Evolutionary conservation across 176 grass and related monocot genomes (phyloP).

Genomic region (Cenchrus fungigraminus): DNA sequence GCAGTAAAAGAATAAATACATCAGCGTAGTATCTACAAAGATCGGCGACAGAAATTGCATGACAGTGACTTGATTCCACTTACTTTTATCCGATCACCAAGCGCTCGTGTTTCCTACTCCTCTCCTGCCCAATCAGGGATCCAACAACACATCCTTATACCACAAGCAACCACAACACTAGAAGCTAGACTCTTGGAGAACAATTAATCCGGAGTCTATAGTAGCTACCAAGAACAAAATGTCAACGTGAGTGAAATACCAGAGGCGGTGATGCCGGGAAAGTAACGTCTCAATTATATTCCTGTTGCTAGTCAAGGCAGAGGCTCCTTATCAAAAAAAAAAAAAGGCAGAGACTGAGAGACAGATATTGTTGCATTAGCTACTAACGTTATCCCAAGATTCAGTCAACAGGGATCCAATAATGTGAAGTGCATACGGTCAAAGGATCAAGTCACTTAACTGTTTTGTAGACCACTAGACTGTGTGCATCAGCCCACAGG

Average conservation of each 20-base stretch:
- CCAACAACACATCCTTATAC: neutral
- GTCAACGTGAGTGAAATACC: neutral
- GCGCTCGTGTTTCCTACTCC: neutral
- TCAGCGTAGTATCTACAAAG: neutral
- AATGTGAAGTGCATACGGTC: constrained; percentile 12
- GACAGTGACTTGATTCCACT: neutral
- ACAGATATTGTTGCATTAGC: neutral
- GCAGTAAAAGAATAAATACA: neutral
- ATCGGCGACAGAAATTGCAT: neutral
- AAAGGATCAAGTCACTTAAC: neutral
- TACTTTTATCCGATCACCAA: constrained; percentile 11
- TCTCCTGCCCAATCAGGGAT: constrained; percentile 13
- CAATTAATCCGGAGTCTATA: neutral
- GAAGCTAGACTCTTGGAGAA: no score
- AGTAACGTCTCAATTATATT: neutral
- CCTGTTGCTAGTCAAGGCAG: neutral
- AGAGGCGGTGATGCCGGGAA: neutral
- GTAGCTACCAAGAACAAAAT: neutral
- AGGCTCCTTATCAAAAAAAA: neutral
- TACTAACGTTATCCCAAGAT: neutral
- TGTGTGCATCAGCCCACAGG: constrained; percentile 8
- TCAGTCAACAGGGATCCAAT: constrained; percentile 12
- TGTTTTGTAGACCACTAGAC: neutral
- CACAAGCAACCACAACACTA: neutral
- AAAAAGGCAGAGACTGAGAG: no score